Conservation (phyloP, 2,329 filamentous ascomycete species). For the Zymoseptoria brevis region DNA sequence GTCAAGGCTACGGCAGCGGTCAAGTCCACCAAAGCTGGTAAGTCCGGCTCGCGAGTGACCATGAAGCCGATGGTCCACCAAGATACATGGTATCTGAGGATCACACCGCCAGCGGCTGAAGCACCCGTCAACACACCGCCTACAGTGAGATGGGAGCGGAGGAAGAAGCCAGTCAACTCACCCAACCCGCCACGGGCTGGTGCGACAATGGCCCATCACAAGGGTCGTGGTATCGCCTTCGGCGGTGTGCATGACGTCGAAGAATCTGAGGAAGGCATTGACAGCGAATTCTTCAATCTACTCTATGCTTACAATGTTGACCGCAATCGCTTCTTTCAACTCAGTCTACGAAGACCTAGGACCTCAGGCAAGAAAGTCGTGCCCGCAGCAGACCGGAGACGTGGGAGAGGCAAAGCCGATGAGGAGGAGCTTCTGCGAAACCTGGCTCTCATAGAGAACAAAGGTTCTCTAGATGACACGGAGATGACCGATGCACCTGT, state of each 20-base stretch:
- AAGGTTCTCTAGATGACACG: constrained; percentile 50
- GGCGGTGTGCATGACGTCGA: constrained; percentile 68
- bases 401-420: constrained; percentile 76
- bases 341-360: constrained; percentile 67
- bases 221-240: constrained; percentile 84
- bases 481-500: constrained; percentile 29
- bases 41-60: constrained; percentile 57
- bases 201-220: constrained; percentile 89
- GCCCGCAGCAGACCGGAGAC: constrained; percentile 47
- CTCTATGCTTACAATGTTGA: constrained; percentile 93
- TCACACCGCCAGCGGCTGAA: constrained; percentile 63
- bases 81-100: constrained; percentile 86
- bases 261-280: constrained; percentile 64
- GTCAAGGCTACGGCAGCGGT: constrained; percentile 58
- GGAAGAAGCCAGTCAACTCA: constrained; percentile 85
- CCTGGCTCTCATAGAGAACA: constrained; percentile 75
- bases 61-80: constrained; percentile 85
- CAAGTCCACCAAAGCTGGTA: constrained; percentile 57
- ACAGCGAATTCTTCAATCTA: constrained; percentile 93
- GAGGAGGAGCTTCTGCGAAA: constrained; percentile 86
- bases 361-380: constrained; percentile 43
- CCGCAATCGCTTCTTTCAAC: constrained; percentile 85
- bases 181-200: constrained; percentile 79
- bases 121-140: constrained; percentile 59
- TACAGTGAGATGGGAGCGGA: constrained; percentile 77